phyloP scores from a whole-genome alignment of 2,329 filamentous ascomycete genomes.

The Paraconiothyrium brasiliense region DNA sequence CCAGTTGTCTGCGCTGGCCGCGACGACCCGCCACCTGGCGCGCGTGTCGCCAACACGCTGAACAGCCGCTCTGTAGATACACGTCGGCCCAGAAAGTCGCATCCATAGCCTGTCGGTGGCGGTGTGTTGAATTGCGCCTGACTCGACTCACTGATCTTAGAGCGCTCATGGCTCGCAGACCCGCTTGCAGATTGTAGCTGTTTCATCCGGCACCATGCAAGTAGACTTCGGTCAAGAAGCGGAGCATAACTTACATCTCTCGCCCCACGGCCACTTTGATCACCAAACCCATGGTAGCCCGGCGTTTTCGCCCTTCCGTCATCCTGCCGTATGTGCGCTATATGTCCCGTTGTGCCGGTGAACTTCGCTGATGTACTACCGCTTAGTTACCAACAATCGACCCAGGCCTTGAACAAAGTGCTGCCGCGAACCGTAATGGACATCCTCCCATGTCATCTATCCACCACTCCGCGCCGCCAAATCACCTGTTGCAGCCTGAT shows the following conservation, averaged over 20 bases:
- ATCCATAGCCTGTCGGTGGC: slow-evolving; percentile 11
- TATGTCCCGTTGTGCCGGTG: not conserved
- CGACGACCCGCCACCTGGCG: slow-evolving; percentile 13
- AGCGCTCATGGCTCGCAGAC: slow-evolving; percentile 45
- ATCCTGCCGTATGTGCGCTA: slow-evolving; percentile 33
- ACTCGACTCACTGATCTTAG: slow-evolving; percentile 30
- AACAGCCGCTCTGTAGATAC: slow-evolving; percentile 21
- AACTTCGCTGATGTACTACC: slow-evolving; percentile 7
- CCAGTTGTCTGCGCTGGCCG: slow-evolving; percentile 24
- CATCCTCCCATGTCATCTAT: slow-evolving; percentile 47
- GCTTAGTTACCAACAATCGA: slow-evolving; percentile 44
- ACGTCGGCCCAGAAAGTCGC: slow-evolving; percentile 23
- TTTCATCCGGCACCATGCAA: slow-evolving; percentile 45
- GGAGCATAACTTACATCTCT: slow-evolving; percentile 39
- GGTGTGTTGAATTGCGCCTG: slow-evolving; percentile 26
- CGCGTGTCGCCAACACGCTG: slow-evolving; percentile 14
- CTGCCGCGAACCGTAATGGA: slow-evolving; percentile 45
- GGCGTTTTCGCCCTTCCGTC: slow-evolving; percentile 47
- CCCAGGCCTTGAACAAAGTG: slow-evolving; percentile 47
- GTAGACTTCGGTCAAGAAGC: slow-evolving; percentile 50
- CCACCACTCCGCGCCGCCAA: slow-evolving; percentile 35
- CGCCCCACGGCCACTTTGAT: slow-evolving; percentile 42
- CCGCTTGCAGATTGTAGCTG: slow-evolving; percentile 34
- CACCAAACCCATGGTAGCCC: slow-evolving; percentile 40
- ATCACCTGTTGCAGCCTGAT: slow-evolving; percentile 48